Evolutionary conservation across 2,329 filamentous ascomycete genomes (phyloP), one percentile per base, ranked within the genome.

Genomic region (Sclerotiophoma versabilis): DNA sequence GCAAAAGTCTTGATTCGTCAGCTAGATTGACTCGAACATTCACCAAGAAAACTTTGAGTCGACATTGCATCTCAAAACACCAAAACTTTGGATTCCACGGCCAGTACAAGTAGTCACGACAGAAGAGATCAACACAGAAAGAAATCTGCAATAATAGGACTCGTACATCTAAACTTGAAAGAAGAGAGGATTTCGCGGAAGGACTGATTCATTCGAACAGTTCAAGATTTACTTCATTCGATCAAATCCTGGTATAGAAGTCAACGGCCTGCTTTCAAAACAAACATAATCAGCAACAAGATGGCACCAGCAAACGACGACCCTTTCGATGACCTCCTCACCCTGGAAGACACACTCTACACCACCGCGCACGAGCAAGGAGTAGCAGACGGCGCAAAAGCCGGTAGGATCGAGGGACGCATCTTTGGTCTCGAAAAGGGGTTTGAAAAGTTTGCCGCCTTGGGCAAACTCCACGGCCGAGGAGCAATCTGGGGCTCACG

Each of bases 361-460:
- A 80, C 84, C 37, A 86, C 93, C 75, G 95, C 95, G 54, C 93
- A 92, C 79, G 75, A 81, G 5, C 83, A 91, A 49, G 95, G 95
- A 36, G 75, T 86, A 41, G 78, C 82, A 33, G 93, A 96, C 75
- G 95, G 95, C 55, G 80, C 85, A 33, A 83, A 83, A 54, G 88
- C 91, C 26, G 95, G 95, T 32, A 87, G 88, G 53, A 86, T 91
- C 60, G 95, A 99, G 81, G 95, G 95, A 57, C 90, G 92, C 45
- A 85, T 92, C 17, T 92, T 98, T 71, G 95, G 93, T 0, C 85
- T 98, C 34, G 90, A 96, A 72, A 95, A 93, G 61, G 93, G 93
- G 0, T 98, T 95, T 66, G 91, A 96, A 66, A 98, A 96, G 77
- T 97, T 96, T 69, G 72, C 90, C 34, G 88, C 92, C 58, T 84